Evolutionary conservation across 495 filamentous ascomycete genomes (phyloP).

Genomic region (Mytilinidion resinicola): DNA sequence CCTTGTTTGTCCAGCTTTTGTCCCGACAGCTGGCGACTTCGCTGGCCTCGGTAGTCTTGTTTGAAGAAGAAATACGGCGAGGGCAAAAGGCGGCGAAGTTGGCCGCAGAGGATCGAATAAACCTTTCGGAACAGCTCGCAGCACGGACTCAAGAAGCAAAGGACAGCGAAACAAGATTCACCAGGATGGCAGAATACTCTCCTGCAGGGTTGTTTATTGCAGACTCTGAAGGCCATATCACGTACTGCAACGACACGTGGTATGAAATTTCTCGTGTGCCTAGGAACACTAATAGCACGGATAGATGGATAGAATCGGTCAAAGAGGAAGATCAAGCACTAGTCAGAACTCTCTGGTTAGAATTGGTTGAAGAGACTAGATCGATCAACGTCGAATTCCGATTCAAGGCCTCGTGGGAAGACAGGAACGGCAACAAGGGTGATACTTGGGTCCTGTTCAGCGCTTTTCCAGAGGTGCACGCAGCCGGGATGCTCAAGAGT

Average conservation of each 20-base stretch:
- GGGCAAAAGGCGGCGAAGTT: conserved; percentile 59
- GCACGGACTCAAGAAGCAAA: conserved; percentile 60
- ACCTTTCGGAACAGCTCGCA: conserved; percentile 60
- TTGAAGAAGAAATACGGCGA: conserved; percentile 65
- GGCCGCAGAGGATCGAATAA: conserved; percentile 58
- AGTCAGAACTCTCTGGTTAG: conserved; percentile 50
- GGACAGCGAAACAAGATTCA: conserved; percentile 66
- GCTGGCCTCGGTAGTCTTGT: conserved; percentile 63
- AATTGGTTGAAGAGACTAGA: conserved; percentile 49
- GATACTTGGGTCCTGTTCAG: conserved; percentile 68
- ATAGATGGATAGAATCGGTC: conserved; percentile 61
- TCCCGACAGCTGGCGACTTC: conserved; percentile 64
- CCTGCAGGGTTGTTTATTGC: conserved; percentile 70
- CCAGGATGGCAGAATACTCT: conserved; percentile 66
- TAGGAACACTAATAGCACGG: conserved; percentile 42
- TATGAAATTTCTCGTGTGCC: conserved; percentile 50
- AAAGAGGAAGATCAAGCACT: conserved; percentile 52
- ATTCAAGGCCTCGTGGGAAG: conserved; percentile 56
- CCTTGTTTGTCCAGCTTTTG: conserved; percentile 62
- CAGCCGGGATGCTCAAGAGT: conserved; percentile 53
- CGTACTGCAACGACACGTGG: conserved; percentile 70
- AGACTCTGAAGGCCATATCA: conserved; percentile 53
- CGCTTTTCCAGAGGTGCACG: conserved; percentile 59
- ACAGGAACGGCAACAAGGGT: conserved; percentile 49
- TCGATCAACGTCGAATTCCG: conserved; percentile 60